phyloP scores from a whole-genome alignment of 106 monocot genomes.

The Dendrobium huoshanense region DNA sequence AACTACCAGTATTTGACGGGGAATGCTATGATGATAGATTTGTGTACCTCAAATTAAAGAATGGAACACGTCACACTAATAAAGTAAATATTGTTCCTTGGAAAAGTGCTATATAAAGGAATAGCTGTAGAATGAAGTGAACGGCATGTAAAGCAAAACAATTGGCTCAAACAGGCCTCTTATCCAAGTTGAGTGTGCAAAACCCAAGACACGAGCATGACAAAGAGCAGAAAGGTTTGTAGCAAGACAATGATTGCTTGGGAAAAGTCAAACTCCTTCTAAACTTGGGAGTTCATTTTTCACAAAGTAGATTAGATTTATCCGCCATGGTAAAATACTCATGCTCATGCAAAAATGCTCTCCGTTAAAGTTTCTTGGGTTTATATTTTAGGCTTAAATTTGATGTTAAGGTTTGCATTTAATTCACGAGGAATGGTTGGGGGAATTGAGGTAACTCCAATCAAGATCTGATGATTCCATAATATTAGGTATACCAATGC shows the following conservation, averaged over 20 bases:
- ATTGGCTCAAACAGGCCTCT: background rate
- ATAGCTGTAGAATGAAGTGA: background rate
- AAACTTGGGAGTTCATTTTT: too few relatives aligned
- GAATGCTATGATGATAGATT: background rate
- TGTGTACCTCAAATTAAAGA: background rate
- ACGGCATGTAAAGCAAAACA: background rate
- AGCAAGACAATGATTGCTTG: background rate
- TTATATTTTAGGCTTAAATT: too few relatives aligned
- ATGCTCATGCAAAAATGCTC: too few relatives aligned
- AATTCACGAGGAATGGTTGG: too few relatives aligned
- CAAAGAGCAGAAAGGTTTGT: background rate
- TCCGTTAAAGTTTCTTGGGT: too few relatives aligned
- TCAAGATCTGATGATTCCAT: too few relatives aligned
- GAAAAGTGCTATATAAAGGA: background rate
- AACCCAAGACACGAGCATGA: background rate
- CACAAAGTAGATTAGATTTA: too few relatives aligned
- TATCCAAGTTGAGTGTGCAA: background rate
- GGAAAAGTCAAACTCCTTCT: too few relatives aligned
- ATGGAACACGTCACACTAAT: background rate
- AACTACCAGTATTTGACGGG: background rate
- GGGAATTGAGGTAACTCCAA: too few relatives aligned
- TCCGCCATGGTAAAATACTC: too few relatives aligned
- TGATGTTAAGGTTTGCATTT: too few relatives aligned
- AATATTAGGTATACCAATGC: too few relatives aligned
- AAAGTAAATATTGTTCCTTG: background rate